Conservation (phyloP, 2,329 filamentous ascomycete genomes). For the Thielaviopsis ethacetica region DNA sequence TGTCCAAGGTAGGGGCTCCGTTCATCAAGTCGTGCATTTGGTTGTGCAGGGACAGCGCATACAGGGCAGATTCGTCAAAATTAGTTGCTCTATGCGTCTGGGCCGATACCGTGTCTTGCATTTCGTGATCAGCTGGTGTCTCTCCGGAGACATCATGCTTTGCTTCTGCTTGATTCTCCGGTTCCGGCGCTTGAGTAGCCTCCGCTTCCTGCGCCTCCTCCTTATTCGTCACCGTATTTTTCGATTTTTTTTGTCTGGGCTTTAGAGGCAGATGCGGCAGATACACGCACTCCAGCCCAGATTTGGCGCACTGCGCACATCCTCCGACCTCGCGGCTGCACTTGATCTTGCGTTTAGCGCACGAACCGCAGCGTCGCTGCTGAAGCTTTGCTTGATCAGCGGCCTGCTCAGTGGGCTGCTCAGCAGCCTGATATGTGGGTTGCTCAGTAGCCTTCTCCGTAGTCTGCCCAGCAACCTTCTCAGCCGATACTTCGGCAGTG, state of each 20-base stretch:
- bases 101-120: background rate
- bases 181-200: no score
- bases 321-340: slow-evolving; percentile 25
- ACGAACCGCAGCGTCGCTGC: slow-evolving; percentile 15
- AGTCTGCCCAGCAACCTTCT: no score
- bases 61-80: background rate
- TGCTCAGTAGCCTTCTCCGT: no score
- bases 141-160: background rate
- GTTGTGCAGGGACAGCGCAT: background rate
- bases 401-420: no score
- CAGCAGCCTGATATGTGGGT: no score
- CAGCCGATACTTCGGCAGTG: no score
- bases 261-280: slow-evolving; percentile 11
- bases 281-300: slow-evolving; percentile 23
- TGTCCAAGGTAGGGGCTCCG: background rate
- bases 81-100: background rate
- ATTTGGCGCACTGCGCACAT: slow-evolving; percentile 23
- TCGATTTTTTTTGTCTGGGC: background rate
- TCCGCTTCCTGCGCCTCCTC: no score
- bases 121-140: background rate
- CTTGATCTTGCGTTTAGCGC: slow-evolving; percentile 24
- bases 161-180: no score
- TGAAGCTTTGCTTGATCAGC: background rate
- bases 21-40: background rate
- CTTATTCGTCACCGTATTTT: background rate